These are phyloP conservation scores for Russula emetica DNA, from an alignment of 768 basidiomycete genomes.

Conservation along the genomic window DNA sequence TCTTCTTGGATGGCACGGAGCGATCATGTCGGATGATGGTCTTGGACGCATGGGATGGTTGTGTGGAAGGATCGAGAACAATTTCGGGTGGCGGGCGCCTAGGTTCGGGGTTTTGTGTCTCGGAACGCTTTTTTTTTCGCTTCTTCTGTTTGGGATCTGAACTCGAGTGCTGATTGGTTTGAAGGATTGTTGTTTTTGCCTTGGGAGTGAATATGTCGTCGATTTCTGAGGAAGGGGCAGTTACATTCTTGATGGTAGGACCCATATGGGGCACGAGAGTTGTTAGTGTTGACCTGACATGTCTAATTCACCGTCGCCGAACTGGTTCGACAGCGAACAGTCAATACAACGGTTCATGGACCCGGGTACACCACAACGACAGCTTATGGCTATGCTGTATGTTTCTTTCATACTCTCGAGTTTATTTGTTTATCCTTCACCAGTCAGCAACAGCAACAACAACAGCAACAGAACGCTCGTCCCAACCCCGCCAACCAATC, in stretches of 20 bases:
- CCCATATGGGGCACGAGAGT: slow-evolving; percentile 8
- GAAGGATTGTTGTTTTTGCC: slow-evolving; percentile 30
- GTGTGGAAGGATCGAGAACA: slow-evolving; percentile 58
- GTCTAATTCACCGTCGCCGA: slow-evolving; percentile 18
- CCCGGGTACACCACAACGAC: slow-evolving; percentile 23
- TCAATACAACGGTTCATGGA: slow-evolving; percentile 25
- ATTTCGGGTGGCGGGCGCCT: slow-evolving; percentile 48
- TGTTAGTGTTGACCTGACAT: background rate
- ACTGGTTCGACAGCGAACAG: slow-evolving; percentile 25
- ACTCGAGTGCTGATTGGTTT: slow-evolving; percentile 16
- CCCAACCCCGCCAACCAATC: slow-evolving; percentile 7
- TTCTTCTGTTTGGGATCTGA: slow-evolving; percentile 39
- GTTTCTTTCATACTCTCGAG: slow-evolving; percentile 3
- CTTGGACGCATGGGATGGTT: slow-evolving; percentile 34
- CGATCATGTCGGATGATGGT: slow-evolving; percentile 30
- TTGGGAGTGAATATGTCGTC: slow-evolving; percentile 73
- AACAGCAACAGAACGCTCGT: slow-evolving; percentile 17
- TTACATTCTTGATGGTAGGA: background rate
- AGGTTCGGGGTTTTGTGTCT: slow-evolving; percentile 30
- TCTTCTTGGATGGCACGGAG: slow-evolving; percentile 15
- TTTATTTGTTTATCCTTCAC: background rate
- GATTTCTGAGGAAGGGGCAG: slow-evolving; percentile 56
- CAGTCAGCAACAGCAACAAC: slow-evolving; percentile 19
- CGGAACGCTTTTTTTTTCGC: slow-evolving; percentile 43
- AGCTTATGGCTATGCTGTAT: slow-evolving; percentile 28